Base-by-base conservation (phyloP, 768 basidiomycete genomes). In the Xerocomellus intermedius region DNA sequence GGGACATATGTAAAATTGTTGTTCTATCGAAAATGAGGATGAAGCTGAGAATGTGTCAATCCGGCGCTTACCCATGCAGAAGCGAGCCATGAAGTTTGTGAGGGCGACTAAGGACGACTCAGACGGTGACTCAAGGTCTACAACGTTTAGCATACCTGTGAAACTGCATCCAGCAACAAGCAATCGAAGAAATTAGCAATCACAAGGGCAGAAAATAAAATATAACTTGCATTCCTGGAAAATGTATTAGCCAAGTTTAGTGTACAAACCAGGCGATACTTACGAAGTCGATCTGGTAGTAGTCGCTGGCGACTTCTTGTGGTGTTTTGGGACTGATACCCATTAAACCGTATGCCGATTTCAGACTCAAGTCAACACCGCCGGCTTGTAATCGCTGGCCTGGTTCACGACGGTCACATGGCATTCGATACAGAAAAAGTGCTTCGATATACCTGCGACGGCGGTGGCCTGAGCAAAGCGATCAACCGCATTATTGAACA, bases 1-100 rank as follows among this genome's bases (percentile, higher is more conserved):
- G 73, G 64, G 42, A 76, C 69, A 79, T 32, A 72, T n/a, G 86
- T 87, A 59, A 80, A 83, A 61, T 87, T 86, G 60, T 85, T 82
- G 48, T 79, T 81, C 83, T 85, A 35, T 16, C 2, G 4, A 39
- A 32, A 12, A n/a, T 61, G 45, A 57, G 53, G 10, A 43, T 2
- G 8, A 35, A 47, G 54, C 9, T 14, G 19, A 14, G 22, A 41
- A 45, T 19, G 8, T 16, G 10, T 21, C 13, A 35, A 39, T 8
- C 6, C 2, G 16, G 14, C 3, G 47, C 71, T 45, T 69, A 84
- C 85, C 84, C 82, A 83, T 19, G 84, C 76, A 12, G 82, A 78
- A 17, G 83, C 83, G 24, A 86, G 70, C 74, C 80, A 80, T 2
- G 85, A 86, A 0, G 79, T 82, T 63, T 84, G 77, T 28, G 84